A percentile compares a stretch with the other conserved stretches of the same genome.
phyloP scores from a whole-genome alignment of 805 yeast genomes.

The Metschnikowia reukaufii region DNA sequence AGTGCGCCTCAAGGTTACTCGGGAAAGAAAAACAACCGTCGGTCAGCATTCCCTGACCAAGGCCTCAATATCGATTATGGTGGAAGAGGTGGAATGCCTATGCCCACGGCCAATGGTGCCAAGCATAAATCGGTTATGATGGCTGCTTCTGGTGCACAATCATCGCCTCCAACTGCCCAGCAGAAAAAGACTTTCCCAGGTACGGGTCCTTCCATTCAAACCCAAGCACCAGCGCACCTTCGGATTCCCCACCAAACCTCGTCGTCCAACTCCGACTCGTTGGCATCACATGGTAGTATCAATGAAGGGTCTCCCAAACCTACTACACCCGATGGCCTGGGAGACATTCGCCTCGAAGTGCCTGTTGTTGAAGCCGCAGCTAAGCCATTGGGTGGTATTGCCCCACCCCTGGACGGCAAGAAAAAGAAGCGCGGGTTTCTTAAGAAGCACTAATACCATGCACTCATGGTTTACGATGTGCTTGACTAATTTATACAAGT shows the following conservation, averaged over 20 bases:
- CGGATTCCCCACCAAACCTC: slow-evolving; percentile 11
- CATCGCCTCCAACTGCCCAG: slow-evolving; percentile 20
- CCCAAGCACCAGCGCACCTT: slow-evolving; percentile 9
- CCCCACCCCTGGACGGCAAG: slow-evolving; percentile 20
- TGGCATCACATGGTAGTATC: slow-evolving; percentile 24
- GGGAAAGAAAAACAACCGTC: slow-evolving; percentile 34
- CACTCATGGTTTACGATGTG: background rate
- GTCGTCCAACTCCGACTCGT: slow-evolving; percentile 20
- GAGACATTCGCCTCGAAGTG: slow-evolving; percentile 21
- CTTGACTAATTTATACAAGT: background rate
- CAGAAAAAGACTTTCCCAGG: slow-evolving; percentile 17
- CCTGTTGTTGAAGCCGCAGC: slow-evolving; percentile 21
- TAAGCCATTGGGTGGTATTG: slow-evolving; percentile 33
- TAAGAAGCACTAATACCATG: slow-evolving; percentile 5
- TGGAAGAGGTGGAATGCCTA: slow-evolving; percentile 50
- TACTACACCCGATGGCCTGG: slow-evolving; percentile 19
- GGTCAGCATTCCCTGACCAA: slow-evolving; percentile 37
- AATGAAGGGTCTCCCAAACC: slow-evolving; percentile 28
- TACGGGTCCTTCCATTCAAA: slow-evolving; percentile 1
- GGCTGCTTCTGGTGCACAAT: slow-evolving; percentile 17
- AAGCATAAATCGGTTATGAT: slow-evolving; percentile 20
- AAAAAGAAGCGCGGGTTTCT: slow-evolving; percentile 34
- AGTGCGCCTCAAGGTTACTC: slow-evolving; percentile 4
- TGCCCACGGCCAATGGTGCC: slow-evolving; percentile 23
- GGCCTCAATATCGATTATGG: slow-evolving; percentile 41